Base-by-base conservation (phyloP, 2,329 filamentous ascomycete genomes). In the Elsinoe perseae region DNA sequence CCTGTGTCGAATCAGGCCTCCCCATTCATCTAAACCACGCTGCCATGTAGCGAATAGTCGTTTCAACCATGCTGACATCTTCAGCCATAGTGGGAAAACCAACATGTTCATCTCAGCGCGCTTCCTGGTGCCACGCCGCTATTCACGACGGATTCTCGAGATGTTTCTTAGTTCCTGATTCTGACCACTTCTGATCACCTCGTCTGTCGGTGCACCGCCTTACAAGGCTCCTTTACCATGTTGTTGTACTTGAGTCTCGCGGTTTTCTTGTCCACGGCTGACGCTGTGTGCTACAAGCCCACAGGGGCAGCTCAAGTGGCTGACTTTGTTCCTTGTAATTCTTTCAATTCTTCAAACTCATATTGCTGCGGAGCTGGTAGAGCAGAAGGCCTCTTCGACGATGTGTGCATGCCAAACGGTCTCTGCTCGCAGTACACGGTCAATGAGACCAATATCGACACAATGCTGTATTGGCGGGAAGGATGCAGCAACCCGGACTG, bases 401-500 rank as follows among this genome's bases (percentile, higher is more conserved):
- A 56, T 27, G 38, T 46, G 6, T 56, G 53, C 40, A 36, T 56
- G 53, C 53, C 53, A 1, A 56, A 56, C 16, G 53, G 53, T 14
- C 18, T 56, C 16, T 56, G 53, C 27, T 56, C 53, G 28, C 21
- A 30, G 18, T 21, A 34, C n/a, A 38, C 16, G 25, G 36, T 44
- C 28, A 52, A 52, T 36, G 34, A 54, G 52, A 28, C 52, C 21
- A 44, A 54, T 43, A 27, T 28, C 36, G 28, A 42, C 38, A 27
- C 23, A 6, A 44, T 36, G 36, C 10, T 56, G 53, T 56, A 46
- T 38, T 56, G 53, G 53, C 21, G 53, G 4, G 53, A 56, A 36
- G 53, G 53, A n/a, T 56, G 53, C 40, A 56, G 53, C 18, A 56
- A 56, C 32, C 40, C 53, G 7, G 53, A 56, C 25, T 56, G 53